phyloP scores from a whole-genome alignment of 1,139 yeast genomes.

The Geotrichum phurueaensis region DNA sequence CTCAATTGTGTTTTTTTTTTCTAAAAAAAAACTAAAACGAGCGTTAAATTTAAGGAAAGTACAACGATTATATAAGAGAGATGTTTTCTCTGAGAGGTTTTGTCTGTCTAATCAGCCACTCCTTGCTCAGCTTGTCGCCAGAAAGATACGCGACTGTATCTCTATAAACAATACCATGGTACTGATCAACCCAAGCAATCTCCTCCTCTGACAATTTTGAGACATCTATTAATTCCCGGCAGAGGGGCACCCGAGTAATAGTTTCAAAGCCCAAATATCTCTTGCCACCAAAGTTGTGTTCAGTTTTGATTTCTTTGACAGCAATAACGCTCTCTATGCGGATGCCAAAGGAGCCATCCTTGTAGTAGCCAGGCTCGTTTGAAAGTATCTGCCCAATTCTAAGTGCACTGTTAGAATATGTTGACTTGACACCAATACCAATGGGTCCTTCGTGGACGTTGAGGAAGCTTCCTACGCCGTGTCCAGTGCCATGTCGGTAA shows the following conservation, averaged over 20 bases:
- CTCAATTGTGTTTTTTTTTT: too few species aligned
- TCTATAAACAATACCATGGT: slow-evolving; percentile 60
- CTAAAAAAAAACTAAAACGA: too few species aligned
- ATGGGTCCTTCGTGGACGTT: slow-evolving; percentile 97
- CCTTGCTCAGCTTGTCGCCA: slow-evolving; percentile 40
- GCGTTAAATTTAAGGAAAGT: too few species aligned
- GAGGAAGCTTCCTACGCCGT: slow-evolving; percentile 89
- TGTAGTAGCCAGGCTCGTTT: slow-evolving; percentile 95
- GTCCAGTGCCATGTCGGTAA: slow-evolving; percentile 95
- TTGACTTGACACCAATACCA: slow-evolving; percentile 67
- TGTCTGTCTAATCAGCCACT: slow-evolving; percentile 17
- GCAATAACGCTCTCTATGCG: slow-evolving; percentile 80
- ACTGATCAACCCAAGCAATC: slow-evolving; percentile 58
- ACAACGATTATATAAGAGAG: too few species aligned
- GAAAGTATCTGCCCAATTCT: slow-evolving; percentile 74
- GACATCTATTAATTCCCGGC: slow-evolving; percentile 57
- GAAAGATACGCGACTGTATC: slow-evolving; percentile 46
- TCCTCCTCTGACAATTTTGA: slow-evolving; percentile 58
- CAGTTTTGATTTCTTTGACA: slow-evolving; percentile 46
- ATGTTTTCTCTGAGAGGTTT: background rate
- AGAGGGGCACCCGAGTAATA: slow-evolving; percentile 81
- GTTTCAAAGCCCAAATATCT: slow-evolving; percentile 74
- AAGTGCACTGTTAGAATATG: slow-evolving; percentile 37
- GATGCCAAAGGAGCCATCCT: slow-evolving; percentile 88
- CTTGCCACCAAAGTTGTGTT: slow-evolving; percentile 43